phyloP scores from a whole-genome alignment of 2,329 filamentous ascomycete species.

The Rutstroemia sp. region DNA sequence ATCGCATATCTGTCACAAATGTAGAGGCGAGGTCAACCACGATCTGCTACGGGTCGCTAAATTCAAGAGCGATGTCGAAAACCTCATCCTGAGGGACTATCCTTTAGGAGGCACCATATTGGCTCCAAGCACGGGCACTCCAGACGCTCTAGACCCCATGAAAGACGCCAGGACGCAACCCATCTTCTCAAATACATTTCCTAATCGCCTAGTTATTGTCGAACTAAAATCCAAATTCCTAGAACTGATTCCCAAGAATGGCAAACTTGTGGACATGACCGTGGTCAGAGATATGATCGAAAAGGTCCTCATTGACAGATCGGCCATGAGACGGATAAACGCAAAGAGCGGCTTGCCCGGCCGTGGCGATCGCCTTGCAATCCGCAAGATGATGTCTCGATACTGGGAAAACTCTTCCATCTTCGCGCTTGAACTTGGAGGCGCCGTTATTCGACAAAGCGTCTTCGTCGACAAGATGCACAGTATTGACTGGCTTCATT shows the following conservation, averaged over 20 bases:
- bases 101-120: slow-evolving; percentile 66
- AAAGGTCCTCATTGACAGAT: slow-evolving; percentile 32
- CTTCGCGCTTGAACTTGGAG: slow-evolving; percentile 58
- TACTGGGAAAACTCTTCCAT: slow-evolving; percentile 63
- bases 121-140: slow-evolving; percentile 43
- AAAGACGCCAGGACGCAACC: slow-evolving; percentile 12
- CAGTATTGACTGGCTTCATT: slow-evolving; percentile 71
- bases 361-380: slow-evolving; percentile 34
- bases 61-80: slow-evolving; percentile 49
- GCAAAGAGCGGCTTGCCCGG: slow-evolving; percentile 20
- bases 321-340: slow-evolving; percentile 36
- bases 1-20: slow-evolving; percentile 40
- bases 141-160: slow-evolving; percentile 30
- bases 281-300: slow-evolving; percentile 45
- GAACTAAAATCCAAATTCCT: slow-evolving; percentile 38
- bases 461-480: slow-evolving; percentile 68
- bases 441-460: slow-evolving; percentile 59
- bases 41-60: slow-evolving; percentile 53
- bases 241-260: slow-evolving; percentile 30
- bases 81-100: slow-evolving; percentile 37
- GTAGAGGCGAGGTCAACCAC: slow-evolving; percentile 43
- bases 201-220: slow-evolving; percentile 48
- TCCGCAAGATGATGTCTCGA: slow-evolving; percentile 61
- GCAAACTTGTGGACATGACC: slow-evolving; percentile 39
- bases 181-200: slow-evolving; percentile 39